These are phyloP conservation scores for Aspergillus niger DNA, from an alignment of 2,329 filamentous ascomycete genomes.

Conservation along the genomic window DNA sequence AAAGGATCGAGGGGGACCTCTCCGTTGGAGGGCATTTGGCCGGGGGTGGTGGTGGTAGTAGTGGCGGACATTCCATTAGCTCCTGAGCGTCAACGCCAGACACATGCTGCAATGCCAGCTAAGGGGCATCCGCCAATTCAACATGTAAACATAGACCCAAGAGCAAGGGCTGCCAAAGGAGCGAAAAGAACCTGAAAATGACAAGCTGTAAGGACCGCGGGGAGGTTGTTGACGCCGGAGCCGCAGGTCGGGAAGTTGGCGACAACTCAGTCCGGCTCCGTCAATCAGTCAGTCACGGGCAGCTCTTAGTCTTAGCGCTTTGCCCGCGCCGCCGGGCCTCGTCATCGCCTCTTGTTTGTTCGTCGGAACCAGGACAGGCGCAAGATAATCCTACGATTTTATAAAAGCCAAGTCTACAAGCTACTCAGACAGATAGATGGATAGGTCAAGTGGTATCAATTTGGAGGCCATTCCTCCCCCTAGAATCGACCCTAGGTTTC, in stretches of 20 bases:
- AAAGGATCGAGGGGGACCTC: conserved; percentile 42
- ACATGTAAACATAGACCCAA: background rate
- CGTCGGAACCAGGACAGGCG: too few species aligned
- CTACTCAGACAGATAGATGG: background rate
- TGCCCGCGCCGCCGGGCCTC: background rate
- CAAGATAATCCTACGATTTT: too few species aligned
- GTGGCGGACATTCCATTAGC: conserved; percentile 41
- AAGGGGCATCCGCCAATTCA: conserved; percentile 12
- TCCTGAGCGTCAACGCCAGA: conserved; percentile 25
- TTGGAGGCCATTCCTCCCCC: background rate
- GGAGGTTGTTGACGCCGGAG: conserved; percentile 3
- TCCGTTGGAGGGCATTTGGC: conserved; percentile 44
- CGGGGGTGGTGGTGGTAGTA: conserved; percentile 28
- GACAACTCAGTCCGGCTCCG: background rate
- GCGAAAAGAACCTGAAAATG: background rate
- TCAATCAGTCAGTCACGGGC: background rate
- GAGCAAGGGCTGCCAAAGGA: background rate
- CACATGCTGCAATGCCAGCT: conserved; percentile 24
- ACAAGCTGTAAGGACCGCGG: conserved; percentile 2
- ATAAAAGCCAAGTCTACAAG: background rate
- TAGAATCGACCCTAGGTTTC: background rate
- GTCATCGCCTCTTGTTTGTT: background rate
- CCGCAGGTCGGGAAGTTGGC: background rate
- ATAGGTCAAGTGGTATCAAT: background rate
- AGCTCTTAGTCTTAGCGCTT: background rate